Conservation (phyloP, 805 yeast species). For the Starmera quercuum region DNA sequence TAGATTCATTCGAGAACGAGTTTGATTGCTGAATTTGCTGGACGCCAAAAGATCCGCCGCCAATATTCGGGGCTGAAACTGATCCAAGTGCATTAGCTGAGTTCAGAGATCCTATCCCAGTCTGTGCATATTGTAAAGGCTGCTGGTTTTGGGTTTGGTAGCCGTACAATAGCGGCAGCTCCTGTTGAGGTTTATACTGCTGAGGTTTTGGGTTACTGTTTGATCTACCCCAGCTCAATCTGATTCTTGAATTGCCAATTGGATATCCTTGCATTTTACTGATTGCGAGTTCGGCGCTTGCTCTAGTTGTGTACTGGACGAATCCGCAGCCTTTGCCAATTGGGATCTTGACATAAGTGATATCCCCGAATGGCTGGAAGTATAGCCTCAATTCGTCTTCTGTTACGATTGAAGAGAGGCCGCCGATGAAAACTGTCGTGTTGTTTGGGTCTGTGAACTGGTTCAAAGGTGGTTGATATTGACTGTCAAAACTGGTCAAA, state of each 20-base stretch:
- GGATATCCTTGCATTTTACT: slow-evolving; percentile 86
- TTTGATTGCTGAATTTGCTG: slow-evolving; percentile 6
- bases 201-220: slow-evolving; percentile 14
- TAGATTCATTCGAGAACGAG: slow-evolving; percentile 21
- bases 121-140: neutral
- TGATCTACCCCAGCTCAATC: slow-evolving; percentile 86
- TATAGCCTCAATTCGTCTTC: slow-evolving; percentile 54
- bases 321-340: slow-evolving; percentile 76
- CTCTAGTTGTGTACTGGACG: slow-evolving; percentile 70
- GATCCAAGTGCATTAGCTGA: too few species aligned
- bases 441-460: slow-evolving; percentile 76
- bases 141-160: slow-evolving; percentile 3
- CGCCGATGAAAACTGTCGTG: slow-evolving; percentile 67
- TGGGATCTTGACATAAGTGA: slow-evolving; percentile 73
- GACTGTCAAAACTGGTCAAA: slow-evolving; percentile 22
- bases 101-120: neutral
- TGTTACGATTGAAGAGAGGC: slow-evolving; percentile 49
- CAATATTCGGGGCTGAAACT: neutral
- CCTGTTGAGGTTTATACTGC: slow-evolving; percentile 17
- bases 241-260: slow-evolving; percentile 73
- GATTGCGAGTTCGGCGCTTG: slow-evolving; percentile 81
- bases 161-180: slow-evolving; percentile 18
- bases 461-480: slow-evolving; percentile 45
- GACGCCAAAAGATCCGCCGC: slow-evolving; percentile 10
- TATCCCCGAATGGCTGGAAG: slow-evolving; percentile 64